A percentile compares a stretch with the other conserved stretches of the same genome.
phyloP scores from a whole-genome alignment of 2,329 filamentous ascomycete species.

The Fusarium citri region DNA sequence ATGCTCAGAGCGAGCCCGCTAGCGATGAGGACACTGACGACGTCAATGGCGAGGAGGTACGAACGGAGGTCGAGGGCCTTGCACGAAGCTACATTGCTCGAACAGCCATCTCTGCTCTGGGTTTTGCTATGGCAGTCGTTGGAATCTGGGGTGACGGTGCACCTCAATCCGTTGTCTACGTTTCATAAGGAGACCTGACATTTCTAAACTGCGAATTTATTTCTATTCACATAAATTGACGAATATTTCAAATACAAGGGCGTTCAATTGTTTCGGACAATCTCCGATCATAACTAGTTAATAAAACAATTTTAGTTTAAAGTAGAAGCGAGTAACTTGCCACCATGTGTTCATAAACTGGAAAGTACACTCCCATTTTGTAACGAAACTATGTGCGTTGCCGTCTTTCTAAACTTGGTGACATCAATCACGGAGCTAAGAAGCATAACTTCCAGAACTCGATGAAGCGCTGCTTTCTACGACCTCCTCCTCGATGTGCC shows the following conservation, averaged over 20 bases:
- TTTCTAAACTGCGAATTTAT: constrained; percentile 10
- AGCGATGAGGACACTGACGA: constrained; percentile 64
- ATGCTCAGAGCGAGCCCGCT: constrained; percentile 61
- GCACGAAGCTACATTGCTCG: constrained; percentile 65
- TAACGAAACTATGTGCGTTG: neutral
- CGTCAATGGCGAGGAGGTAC: constrained; percentile 72
- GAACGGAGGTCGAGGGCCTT: constrained; percentile 66
- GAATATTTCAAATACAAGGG: constrained; percentile 35
- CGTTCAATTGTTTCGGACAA: constrained; percentile 28
- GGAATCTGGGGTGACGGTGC: constrained; percentile 75
- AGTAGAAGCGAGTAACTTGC: neutral
- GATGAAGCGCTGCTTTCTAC: neutral
- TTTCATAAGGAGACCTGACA: constrained; percentile 43
- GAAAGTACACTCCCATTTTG: neutral
- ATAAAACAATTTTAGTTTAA: neutral
- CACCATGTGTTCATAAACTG: neutral
- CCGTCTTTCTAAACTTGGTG: neutral
- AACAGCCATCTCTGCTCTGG: constrained; percentile 65
- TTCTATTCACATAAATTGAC: constrained; percentile 23
- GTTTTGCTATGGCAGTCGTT: constrained; percentile 70
- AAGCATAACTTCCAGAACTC: neutral
- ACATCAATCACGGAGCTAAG: neutral
- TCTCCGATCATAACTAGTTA: constrained; percentile 35
- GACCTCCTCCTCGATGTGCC: constrained; percentile 17
- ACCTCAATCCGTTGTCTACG: constrained; percentile 50